Evolutionary conservation across 2,329 filamentous ascomycete genomes (phyloP).

Genomic region (Ophiostoma fasciatum): DNA sequence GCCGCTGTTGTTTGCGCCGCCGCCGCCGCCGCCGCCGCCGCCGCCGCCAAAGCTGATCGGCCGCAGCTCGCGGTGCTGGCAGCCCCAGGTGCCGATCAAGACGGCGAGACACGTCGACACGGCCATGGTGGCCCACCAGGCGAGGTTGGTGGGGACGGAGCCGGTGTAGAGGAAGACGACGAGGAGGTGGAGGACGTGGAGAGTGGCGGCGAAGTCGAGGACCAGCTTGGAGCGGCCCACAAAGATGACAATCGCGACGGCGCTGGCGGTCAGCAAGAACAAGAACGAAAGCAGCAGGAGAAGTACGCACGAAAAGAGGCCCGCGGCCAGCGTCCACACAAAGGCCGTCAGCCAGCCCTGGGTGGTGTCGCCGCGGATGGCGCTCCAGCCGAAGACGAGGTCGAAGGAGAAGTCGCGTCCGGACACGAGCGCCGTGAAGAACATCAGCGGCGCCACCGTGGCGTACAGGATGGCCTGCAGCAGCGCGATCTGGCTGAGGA

Average conservation of each 20-base stretch:
- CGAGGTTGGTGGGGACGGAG: conserved; percentile 57
- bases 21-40: conserved; percentile 10
- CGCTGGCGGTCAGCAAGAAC: conserved; percentile 32
- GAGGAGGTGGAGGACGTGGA: conserved; percentile 28
- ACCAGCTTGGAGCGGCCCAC: conserved; percentile 86
- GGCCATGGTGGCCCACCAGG: conserved; percentile 67
- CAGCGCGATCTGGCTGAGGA: conserved; percentile 42
- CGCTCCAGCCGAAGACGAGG: conserved; percentile 42
- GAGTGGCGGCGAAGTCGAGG: conserved; percentile 82
- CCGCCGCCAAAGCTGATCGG: conserved; percentile 72
- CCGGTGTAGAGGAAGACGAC: conserved; percentile 58
- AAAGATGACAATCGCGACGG: conserved; percentile 68
- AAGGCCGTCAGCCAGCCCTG: conserved; percentile 46
- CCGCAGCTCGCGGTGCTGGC: conserved; percentile 74
- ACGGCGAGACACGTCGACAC: conserved; percentile 30
- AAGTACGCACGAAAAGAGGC: conserved; percentile 36
- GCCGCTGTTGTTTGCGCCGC: conserved; percentile 7
- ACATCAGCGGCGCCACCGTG: conserved; percentile 33
- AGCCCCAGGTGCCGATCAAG: conserved; percentile 73
- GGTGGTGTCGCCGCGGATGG: conserved; percentile 46
- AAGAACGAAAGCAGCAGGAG: conserved; percentile 1
- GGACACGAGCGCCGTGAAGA: conserved; percentile 45
- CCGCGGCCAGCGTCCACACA: conserved; percentile 41
- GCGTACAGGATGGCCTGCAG: conserved; percentile 43
- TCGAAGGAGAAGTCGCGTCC: conserved; percentile 38